A percentile compares a stretch with the other conserved stretches of the same genome.
These are phyloP conservation scores for Umbellularia californica DNA, from an alignment of 164 flowering plant species.

Conservation along the genomic window DNA sequence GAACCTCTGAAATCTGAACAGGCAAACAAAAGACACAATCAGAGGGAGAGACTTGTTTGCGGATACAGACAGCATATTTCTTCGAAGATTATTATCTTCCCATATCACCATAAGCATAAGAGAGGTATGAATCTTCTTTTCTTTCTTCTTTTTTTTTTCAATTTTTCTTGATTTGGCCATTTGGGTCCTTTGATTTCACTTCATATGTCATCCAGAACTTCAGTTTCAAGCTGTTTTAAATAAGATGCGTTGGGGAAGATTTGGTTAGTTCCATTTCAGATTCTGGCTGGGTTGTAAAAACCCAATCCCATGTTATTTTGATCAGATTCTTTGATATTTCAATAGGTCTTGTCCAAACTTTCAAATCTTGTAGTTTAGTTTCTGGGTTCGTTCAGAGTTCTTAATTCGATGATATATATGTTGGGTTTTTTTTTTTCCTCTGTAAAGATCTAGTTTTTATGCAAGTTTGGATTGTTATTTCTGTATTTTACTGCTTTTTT, in stretches of 20 bases:
- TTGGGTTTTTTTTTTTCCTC: too few species aligned
- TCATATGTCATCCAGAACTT: not conserved
- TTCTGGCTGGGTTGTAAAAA: not conserved
- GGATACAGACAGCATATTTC: not conserved
- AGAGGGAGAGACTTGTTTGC: too few species aligned
- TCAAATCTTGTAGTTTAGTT: not conserved
- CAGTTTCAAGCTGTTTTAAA: not conserved
- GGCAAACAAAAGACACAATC: too few species aligned
- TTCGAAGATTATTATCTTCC: not conserved
- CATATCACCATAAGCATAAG: not conserved
- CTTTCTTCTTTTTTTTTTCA: too few species aligned
- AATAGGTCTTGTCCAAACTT: not conserved
- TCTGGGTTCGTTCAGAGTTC: not conserved
- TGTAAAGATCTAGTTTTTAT: not conserved
- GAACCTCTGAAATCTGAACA: too few species aligned
- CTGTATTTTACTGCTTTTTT: not conserved
- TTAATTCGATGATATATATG: not conserved
- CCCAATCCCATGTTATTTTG: not conserved
- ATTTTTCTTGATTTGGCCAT: not conserved
- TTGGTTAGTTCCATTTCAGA: not conserved
- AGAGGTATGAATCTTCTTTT: not conserved
- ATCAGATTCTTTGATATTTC: too few species aligned
- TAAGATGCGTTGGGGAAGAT: not conserved
- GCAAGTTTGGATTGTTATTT: not conserved
- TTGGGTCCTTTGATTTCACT: not conserved